Evolutionary conservation across 2,329 filamentous ascomycete species (phyloP), one percentile per base, ranked within the genome.

Genomic region (Penicillium psychrosexuale): DNA sequence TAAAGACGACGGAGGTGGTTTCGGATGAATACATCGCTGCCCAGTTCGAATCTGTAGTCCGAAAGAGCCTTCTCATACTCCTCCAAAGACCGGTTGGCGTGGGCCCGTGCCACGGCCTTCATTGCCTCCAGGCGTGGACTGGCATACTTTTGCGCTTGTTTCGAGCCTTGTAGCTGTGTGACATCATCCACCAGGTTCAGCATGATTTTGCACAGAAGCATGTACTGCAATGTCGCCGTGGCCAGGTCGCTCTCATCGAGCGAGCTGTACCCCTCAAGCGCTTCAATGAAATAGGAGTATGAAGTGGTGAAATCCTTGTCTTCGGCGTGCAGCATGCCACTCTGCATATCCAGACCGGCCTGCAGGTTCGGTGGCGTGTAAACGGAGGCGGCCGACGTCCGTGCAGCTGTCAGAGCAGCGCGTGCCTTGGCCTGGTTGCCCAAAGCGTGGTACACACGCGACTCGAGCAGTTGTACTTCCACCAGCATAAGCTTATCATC

Each of bases 191-290:
- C 91, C 38, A 95, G 82, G 78, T 99, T 99, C 66, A 99, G 83
- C 95, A 99, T 99, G 75, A 99, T 94, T 81, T 99, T 99, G 86
- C 94, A 97, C 34, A 99, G 86, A 51, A 99, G 84, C 94, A 99
- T 99, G 82, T 99, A 99, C 80, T 99, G 94, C 62, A 99, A 81
- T 11, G 94, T 91, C 12, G 93, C 90, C n/a, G 93, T 95, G n/a
- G 95, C 94, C 77, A 92, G 91, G 61, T 82, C 79, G 37, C 86
- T 80, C 72, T 96, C 91, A 64, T 99, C 94, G 74, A 96, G 91
- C 44, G 88, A 87, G 77, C 94, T 91, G 77, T 97, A 99, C 57
- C 94, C 94, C 72, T 99, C 94, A 61, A 99, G 85, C 2, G 95
- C 94, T 79, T 99, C 94, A 75, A 99, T 97, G 76, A 99, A 99